Percentiles rank a stretch among this genome's conserved stretches.
Evolutionary conservation across 2,329 filamentous ascomycete genomes (phyloP).

Genomic region (Pseudogymnoascus sp.): DNA sequence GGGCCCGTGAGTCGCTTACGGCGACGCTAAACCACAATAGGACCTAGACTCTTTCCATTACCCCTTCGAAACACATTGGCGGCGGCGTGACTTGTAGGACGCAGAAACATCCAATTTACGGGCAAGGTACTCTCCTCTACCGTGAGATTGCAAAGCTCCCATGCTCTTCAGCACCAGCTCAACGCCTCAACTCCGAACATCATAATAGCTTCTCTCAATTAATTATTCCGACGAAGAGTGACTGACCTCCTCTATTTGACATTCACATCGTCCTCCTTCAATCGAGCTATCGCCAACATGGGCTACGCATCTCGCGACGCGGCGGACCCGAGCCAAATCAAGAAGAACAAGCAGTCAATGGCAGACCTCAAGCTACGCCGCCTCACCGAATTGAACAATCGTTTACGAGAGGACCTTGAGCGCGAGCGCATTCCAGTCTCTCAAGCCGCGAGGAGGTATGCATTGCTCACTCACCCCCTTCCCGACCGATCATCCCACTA

Average conservation of each 20-base stretch:
- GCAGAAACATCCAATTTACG: background rate
- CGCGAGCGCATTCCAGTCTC: conserved; percentile 92
- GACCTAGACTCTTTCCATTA: background rate
- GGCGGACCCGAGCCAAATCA: conserved; percentile 58
- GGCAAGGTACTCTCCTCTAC: background rate
- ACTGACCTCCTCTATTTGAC: background rate
- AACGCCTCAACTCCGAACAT: background rate
- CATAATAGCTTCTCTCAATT: background rate
- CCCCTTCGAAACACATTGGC: background rate
- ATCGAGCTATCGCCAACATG: background rate
- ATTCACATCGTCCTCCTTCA: background rate
- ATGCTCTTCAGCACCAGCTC: background rate
- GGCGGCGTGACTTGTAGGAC: background rate
- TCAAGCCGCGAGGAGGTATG: conserved; percentile 80
- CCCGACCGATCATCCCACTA: conserved; percentile 10
- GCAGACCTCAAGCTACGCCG: conserved; percentile 94
- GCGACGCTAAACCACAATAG: background rate
- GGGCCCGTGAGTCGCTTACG: background rate
- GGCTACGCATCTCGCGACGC: conserved; percentile 58
- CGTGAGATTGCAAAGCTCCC: background rate
- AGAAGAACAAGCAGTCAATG: conserved; percentile 99
- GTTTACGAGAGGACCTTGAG: conserved; percentile 90
- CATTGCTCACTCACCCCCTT: background rate
- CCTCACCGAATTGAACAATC: conserved; percentile 92
- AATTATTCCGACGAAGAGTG: background rate